Percentiles rank a stretch among this genome's conserved stretches.
These are phyloP conservation scores for Claviceps quebecensis DNA, from an alignment of 2,329 filamentous ascomycete species.

Conservation along the genomic window DNA sequence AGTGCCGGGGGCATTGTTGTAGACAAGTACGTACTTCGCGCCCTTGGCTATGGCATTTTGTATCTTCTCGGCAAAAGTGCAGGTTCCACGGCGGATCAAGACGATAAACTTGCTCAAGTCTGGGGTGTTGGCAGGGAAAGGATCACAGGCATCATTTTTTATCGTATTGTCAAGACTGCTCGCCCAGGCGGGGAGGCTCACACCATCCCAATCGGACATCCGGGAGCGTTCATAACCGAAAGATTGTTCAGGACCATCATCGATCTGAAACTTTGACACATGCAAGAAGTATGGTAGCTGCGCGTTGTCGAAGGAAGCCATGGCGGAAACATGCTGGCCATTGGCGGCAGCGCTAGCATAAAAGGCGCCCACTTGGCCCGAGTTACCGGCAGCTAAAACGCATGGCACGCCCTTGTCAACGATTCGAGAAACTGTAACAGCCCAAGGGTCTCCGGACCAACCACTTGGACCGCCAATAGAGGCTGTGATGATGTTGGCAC, in stretches of 20 bases:
- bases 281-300: conserved; percentile 28
- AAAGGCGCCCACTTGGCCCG: conserved; percentile 31
- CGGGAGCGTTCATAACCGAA: conserved; percentile 31
- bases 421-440: conserved; percentile 36
- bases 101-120: conserved; percentile 44
- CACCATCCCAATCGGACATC: conserved; percentile 28
- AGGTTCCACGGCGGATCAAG: conserved; percentile 44
- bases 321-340: conserved; percentile 31
- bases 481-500: conserved; percentile 41
- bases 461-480: conserved; percentile 38
- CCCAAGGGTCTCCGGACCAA: conserved; percentile 38
- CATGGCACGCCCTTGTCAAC: conserved; percentile 39
- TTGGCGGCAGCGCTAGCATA: conserved; percentile 34
- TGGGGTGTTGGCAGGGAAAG: conserved; percentile 37
- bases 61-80: conserved; percentile 40
- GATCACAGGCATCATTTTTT: conserved; percentile 34
- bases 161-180: conserved; percentile 34
- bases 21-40: conserved; percentile 46
- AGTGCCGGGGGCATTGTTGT: conserved; percentile 34
- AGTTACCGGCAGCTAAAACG: conserved; percentile 39
- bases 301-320: conserved; percentile 37
- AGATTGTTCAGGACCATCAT: conserved; percentile 16
- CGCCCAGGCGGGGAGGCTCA: conserved; percentile 35
- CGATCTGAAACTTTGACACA: conserved; percentile 26
- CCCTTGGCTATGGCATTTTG: conserved; percentile 38